Percentiles rank a stretch among this genome's conserved stretches.
Evolutionary conservation across 257 asterid species (phyloP).

Genomic region (Solanum phureja): DNA sequence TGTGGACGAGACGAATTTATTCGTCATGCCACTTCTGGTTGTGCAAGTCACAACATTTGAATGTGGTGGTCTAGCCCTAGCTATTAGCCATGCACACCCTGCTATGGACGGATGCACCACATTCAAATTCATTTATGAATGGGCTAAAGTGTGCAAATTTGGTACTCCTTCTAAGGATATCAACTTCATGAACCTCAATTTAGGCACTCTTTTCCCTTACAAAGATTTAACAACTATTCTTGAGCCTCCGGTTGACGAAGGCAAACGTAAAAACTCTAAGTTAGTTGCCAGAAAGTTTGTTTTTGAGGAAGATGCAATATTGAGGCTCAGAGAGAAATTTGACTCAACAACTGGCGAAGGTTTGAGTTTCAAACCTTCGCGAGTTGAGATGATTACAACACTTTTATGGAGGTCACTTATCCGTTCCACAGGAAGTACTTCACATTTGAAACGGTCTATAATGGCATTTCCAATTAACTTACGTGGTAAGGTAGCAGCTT

Average conservation of each 20-base stretch:
- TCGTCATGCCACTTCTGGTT: not conserved
- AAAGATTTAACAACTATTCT: not conserved
- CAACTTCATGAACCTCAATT: not conserved
- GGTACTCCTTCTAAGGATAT: not conserved
- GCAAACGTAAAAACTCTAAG: not conserved
- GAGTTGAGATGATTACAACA: too few relatives aligned
- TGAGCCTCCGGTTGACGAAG: not conserved
- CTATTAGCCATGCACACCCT: not conserved
- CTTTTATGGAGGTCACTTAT: too few relatives aligned
- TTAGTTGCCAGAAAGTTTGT: not conserved
- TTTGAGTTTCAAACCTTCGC: too few relatives aligned
- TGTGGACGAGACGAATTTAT: not conserved
- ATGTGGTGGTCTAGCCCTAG: not conserved
- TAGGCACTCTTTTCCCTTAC: conserved; percentile 1
- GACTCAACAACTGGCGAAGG: not conserved
- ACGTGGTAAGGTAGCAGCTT: not conserved
- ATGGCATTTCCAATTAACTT: not conserved
- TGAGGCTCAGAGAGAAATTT: not conserved
- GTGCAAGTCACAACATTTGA: too few relatives aligned
- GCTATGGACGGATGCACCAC: not conserved
- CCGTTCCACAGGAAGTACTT: too few relatives aligned
- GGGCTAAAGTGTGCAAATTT: not conserved
- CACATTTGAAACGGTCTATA: not conserved
- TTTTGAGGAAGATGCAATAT: not conserved
- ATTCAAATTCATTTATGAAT: not conserved